phyloP scores from a whole-genome alignment of 225 moss, liverwort and hornwort genomes.

The Physcomitrellopsis africana region DNA sequence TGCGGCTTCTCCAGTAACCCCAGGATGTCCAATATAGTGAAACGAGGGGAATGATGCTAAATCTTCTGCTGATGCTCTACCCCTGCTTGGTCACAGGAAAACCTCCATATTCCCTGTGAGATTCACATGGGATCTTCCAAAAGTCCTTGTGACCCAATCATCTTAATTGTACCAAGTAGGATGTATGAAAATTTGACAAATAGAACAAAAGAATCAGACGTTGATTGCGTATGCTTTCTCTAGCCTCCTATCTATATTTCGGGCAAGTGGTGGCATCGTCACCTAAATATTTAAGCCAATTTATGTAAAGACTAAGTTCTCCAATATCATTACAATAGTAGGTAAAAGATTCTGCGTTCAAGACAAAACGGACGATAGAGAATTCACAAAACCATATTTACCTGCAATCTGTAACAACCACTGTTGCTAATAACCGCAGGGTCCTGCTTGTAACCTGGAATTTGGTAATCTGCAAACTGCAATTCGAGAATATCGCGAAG shows the following conservation, averaged over 20 bases:
- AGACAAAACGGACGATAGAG: not conserved
- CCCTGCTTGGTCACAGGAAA: too few species aligned
- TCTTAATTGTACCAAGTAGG: conserved; percentile 20
- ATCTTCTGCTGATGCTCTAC: conserved; percentile 20
- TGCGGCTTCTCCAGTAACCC: conserved; percentile 3
- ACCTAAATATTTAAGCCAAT: not conserved
- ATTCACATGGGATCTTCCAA: too few species aligned
- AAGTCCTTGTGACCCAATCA: not conserved
- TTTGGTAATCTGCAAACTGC: conserved; percentile 55
- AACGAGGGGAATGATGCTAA: conserved; percentile 15
- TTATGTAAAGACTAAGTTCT: too few species aligned
- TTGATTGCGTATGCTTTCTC: conserved; percentile 30
- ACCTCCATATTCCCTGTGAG: too few species aligned
- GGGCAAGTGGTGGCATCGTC: conserved; percentile 30
- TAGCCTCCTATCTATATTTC: conserved; percentile 30
- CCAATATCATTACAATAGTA: too few species aligned
- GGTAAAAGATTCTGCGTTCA: not conserved
- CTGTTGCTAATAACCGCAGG: conserved; percentile 46
- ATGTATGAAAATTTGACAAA: conserved; percentile 21
- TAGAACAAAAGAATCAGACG: conserved; percentile 33
- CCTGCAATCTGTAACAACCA: conserved; percentile 59
- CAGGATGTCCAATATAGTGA: conserved; percentile 18
- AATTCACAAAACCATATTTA: conserved; percentile 9
- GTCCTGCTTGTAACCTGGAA: conserved; percentile 52
- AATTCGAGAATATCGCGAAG: conserved; percentile 5